phyloP scores from a whole-genome alignment of 148 eudicot genomes.

The Nepenthes gracilis region DNA sequence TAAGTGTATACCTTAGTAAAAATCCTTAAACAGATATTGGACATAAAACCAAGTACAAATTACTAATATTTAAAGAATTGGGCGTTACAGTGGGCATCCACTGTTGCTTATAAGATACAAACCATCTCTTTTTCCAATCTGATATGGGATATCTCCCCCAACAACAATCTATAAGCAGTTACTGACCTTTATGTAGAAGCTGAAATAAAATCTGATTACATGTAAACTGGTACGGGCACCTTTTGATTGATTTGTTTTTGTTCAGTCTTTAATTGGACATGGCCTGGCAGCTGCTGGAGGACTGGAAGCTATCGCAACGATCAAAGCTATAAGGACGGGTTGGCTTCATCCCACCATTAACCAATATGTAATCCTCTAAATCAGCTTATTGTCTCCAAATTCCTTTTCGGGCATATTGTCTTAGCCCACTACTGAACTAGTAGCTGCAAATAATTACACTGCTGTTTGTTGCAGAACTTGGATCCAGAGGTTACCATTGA shows the following conservation, averaged over 20 bases:
- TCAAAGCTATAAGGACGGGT: slow-evolving; percentile 58
- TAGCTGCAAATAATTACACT: too few relatives aligned
- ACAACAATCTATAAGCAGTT: too few relatives aligned
- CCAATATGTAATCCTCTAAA: slow-evolving; percentile 29
- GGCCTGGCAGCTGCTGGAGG: slow-evolving; percentile 64
- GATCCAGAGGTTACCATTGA: slow-evolving; percentile 49
- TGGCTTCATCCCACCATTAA: slow-evolving; percentile 65
- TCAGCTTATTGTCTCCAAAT: neutral
- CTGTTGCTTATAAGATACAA: too few relatives aligned
- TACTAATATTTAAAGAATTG: neutral
- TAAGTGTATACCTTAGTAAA: too few relatives aligned
- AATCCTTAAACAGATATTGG: neutral
- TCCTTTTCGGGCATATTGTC: neutral
- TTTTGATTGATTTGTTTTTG: neutral
- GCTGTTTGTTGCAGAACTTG: slow-evolving; percentile 21
- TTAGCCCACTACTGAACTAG: neutral
- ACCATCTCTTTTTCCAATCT: too few relatives aligned
- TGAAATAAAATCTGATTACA: too few relatives aligned
- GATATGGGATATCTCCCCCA: too few relatives aligned
- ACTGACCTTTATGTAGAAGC: too few relatives aligned
- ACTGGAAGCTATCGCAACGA: slow-evolving; percentile 55
- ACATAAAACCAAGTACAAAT: neutral
- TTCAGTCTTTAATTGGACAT: slow-evolving; percentile 51
- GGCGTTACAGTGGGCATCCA: too few relatives aligned
- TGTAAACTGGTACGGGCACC: too few relatives aligned